Conservation (phyloP, 768 basidiomycete genomes). For the Panaeolus cyanescens region DNA sequence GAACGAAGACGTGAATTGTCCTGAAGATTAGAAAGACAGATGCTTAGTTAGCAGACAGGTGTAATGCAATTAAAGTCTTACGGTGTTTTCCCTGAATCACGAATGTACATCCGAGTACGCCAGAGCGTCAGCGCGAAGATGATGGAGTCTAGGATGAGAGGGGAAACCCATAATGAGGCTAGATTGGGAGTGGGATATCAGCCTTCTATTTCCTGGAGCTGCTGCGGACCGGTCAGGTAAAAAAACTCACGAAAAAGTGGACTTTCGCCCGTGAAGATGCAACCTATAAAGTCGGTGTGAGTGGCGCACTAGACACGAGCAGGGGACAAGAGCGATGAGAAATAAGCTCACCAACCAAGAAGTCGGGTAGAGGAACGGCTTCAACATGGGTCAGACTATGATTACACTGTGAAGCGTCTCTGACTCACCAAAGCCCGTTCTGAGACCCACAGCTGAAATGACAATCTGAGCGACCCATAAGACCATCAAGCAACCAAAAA, state of each 20-base stretch:
- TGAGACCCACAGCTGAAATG: constrained; percentile 22
- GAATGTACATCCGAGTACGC: constrained; percentile 15
- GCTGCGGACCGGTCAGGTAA: not conserved
- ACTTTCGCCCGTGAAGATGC: constrained; percentile 23
- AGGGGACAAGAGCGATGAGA: not conserved
- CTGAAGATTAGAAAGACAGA: constrained; percentile 1
- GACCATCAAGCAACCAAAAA: constrained; percentile 20
- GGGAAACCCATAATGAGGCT: constrained; percentile 19
- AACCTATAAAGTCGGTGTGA: constrained; percentile 15
- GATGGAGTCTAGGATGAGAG: constrained; percentile 15
- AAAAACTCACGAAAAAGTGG: constrained; percentile 17
- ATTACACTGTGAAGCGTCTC: not conserved
- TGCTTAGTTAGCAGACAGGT: not conserved
- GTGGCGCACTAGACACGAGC: not conserved
- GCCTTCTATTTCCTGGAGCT: not conserved
- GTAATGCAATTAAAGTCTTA: not conserved
- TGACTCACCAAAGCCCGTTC: constrained; percentile 25
- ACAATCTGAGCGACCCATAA: constrained; percentile 26
- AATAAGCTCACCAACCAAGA: constrained; percentile 20
- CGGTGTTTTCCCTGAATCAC: constrained; percentile 11
- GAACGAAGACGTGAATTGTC: constrained; percentile 17
- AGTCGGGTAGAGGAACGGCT: constrained; percentile 26
- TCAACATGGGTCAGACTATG: not conserved
- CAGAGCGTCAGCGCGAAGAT: constrained; percentile 19
- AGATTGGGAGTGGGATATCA: not conserved